Percentiles rank a stretch among this genome's conserved stretches.
Conservation (phyloP, 495 filamentous ascomycete species). For the Haplographium delicatum region DNA sequence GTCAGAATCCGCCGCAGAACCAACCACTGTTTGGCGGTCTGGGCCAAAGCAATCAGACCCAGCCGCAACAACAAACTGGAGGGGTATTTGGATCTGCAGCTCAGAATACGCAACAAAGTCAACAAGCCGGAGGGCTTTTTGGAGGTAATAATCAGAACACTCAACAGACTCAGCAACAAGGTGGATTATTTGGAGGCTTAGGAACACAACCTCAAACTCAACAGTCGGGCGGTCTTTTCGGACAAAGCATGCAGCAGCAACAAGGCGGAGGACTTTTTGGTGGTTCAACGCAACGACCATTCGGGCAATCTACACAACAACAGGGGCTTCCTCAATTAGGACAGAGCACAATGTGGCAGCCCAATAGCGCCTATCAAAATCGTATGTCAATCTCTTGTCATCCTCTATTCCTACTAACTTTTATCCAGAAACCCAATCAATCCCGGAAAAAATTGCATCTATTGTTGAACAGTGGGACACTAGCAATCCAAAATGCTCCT, state of each 20-base stretch:
- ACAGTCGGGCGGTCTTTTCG: too few species aligned
- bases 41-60: conserved; percentile 35
- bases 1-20: conserved; percentile 22
- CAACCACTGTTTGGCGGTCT: conserved; percentile 38
- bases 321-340: conserved; percentile 27
- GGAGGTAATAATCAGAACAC: conserved; percentile 28
- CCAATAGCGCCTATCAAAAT: conserved; percentile 19
- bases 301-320: conserved; percentile 30
- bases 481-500: conserved; percentile 60
- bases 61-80: conserved; percentile 27
- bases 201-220: too few species aligned
- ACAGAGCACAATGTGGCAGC: conserved; percentile 37
- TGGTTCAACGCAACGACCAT: conserved; percentile 22
- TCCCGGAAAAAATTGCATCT: conserved; percentile 76
- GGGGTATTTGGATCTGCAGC: conserved; percentile 21
- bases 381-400: conserved; percentile 13
- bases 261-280: conserved; percentile 16
- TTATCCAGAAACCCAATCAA: conserved; percentile 62
- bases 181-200: conserved; percentile 1
- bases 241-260: conserved; percentile 33
- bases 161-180: conserved; percentile 28
- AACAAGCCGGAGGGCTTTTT: conserved; percentile 5
- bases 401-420: neutral
- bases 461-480: conserved; percentile 84
- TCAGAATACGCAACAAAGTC: conserved; percentile 22